Base-by-base conservation (phyloP, 1,284 basidiomycete species). In the Rhodotorula sp. region DNA sequence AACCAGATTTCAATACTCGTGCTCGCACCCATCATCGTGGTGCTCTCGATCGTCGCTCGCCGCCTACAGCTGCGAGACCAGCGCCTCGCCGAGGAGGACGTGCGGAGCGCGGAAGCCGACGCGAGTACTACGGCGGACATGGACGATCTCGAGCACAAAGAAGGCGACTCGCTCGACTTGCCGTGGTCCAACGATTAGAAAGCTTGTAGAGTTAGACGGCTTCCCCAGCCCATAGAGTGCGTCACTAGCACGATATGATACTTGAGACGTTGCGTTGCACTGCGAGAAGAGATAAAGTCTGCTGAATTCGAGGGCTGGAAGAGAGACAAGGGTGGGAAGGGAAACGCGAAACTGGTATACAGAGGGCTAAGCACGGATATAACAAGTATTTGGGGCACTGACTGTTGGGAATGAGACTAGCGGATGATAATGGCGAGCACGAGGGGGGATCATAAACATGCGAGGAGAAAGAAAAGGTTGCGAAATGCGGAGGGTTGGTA, bases 1-100 rank as follows among this genome's bases (percentile, higher is more conserved):
- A 43, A 43, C 12, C 62, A 68, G 67, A 76, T 79, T 62, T 76
- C 73, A 29, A 65, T 74, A 59, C 56, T 69, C 31, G 67, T 70
- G n/a, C 64, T 75, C 46, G 34, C 39, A n/a, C 64, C 64, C n/a
- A 20, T 65, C 56, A 54, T 70, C n/a, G 64, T 48, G 34, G 14
- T 47, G 10, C 39, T 70, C 1, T 62, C 68, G 5, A 3, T 15
- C 29, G 21, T 34, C 34, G 68, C 68, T 1, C 64, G 68, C 1
- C 58, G 48, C 46, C 64, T 70, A 2, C 68, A 70, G 29, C 60
- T 65, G 21, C 64, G 64, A 2, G 68, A 70, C 43, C 39, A 62
- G 48, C 61, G 61, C 16, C 48, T 18, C 52, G 61, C 47, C 12
- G 31, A 23, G 31, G 52, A 64, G 2, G 26, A 47, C 16, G 59